Percentiles rank a stretch among this genome's conserved stretches.
phyloP scores from a whole-genome alignment of 2,329 filamentous ascomycete species.

The Exophiala calicioides region DNA sequence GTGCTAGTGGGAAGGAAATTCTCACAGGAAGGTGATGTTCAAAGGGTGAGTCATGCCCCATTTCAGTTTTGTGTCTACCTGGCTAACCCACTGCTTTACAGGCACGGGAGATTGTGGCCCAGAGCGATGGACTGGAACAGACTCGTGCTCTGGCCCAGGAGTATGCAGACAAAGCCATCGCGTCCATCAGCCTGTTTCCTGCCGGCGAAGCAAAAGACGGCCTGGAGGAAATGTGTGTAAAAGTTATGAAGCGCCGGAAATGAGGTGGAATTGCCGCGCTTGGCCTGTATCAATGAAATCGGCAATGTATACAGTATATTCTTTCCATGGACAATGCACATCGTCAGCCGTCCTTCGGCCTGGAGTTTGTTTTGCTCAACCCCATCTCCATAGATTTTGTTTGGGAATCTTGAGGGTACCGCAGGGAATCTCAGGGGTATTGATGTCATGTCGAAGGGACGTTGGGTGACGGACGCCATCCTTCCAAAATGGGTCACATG shows the following conservation, averaged over 20 bases:
- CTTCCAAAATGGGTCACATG: too few species aligned
- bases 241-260: constrained; percentile 86
- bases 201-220: constrained; percentile 94
- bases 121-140: constrained; percentile 86
- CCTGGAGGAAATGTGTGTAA: constrained; percentile 88
- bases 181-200: constrained; percentile 80
- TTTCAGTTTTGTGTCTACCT: constrained; percentile 6
- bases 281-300: neutral
- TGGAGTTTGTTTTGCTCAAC: too few species aligned
- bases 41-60: constrained; percentile 63
- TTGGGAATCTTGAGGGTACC: too few species aligned
- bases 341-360: too few species aligned
- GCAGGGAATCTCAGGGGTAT: too few species aligned
- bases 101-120: constrained; percentile 82
- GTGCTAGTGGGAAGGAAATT: constrained; percentile 92
- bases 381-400: too few species aligned
- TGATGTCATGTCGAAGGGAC: too few species aligned
- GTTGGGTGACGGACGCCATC: too few species aligned
- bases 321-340: too few species aligned
- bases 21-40: constrained; percentile 76
- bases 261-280: constrained; percentile 43
- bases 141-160: constrained; percentile 87
- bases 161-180: constrained; percentile 84
- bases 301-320: too few species aligned
- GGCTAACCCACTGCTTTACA: constrained; percentile 45